A percentile compares a stretch with the other conserved stretches of the same genome.
Evolutionary conservation across 345 rosid genomes (phyloP).

Genomic region (Eucalyptus brandiana): DNA sequence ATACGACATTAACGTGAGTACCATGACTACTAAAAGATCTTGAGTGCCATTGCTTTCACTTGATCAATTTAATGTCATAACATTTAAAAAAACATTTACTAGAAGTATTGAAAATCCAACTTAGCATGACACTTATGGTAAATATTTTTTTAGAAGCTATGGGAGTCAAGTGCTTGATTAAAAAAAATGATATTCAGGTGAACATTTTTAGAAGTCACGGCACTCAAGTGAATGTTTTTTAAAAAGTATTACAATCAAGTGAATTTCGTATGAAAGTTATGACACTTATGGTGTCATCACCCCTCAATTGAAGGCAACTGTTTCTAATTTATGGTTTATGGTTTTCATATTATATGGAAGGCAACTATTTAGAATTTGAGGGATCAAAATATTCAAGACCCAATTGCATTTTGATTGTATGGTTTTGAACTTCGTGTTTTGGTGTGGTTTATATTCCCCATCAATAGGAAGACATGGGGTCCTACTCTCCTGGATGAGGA

Average conservation of each 20-base stretch:
- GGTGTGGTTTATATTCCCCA: too few species aligned
- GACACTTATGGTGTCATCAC: background rate
- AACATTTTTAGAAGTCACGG: background rate
- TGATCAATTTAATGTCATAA: background rate
- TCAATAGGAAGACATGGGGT: too few species aligned
- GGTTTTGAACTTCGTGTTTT: background rate
- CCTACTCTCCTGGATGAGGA: too few species aligned
- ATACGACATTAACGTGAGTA: background rate
- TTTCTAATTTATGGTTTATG: background rate
- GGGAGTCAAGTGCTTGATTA: background rate
- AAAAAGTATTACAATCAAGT: too few species aligned
- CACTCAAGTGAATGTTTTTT: background rate
- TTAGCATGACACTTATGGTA: background rate
- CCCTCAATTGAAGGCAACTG: background rate
- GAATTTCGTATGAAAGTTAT: background rate
- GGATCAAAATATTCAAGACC: background rate
- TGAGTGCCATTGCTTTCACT: background rate
- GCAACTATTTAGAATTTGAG: background rate
- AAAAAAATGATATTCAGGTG: background rate
- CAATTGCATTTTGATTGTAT: background rate
- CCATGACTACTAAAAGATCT: background rate
- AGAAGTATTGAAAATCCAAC: background rate
- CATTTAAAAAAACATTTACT: background rate
- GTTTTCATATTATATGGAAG: background rate
- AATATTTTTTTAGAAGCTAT: background rate